Evolutionary conservation across 2,329 filamentous ascomycete genomes (phyloP), one percentile per base, ranked within the genome.

Genomic region (Calonectria pteridis): DNA sequence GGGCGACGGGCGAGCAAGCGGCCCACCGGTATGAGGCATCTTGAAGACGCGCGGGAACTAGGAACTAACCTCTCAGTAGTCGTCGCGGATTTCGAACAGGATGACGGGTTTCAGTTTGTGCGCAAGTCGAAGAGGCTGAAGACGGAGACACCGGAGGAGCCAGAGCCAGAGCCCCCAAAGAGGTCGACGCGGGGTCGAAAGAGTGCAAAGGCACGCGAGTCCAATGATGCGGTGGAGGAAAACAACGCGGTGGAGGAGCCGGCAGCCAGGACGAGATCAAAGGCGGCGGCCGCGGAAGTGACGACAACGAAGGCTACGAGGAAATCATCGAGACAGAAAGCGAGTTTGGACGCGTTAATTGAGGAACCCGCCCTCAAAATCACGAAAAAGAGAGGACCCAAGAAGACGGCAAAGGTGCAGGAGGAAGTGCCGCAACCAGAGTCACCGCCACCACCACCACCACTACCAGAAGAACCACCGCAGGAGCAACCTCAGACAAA

Each of bases 51-150:
- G 49, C 66, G 55, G 70, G 35, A 55, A 67, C 51, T 26, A 75
- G 58, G 67, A 71, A 72, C 78, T 81, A 72, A 81, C 72, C 28
- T 43, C 35, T 62, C 35, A 53, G 40, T 75, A 86, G 86, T 85
- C 75, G 81, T 81, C 74, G 79, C 81, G 55, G 83, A 85, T 66
- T 93, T 94, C 79, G 94, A 96, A 83, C 90, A 94, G 80, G 92
- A 94, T 86, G 94, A 94, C 79, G 94, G 94, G 75, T 96, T 96
- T 79, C 88, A 91, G 72, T 96, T 95, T 82, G 91, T 92, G 76
- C 91, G 94, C 77, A 92, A 89, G 75, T 87, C 92, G 14, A 94
- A 94, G 81, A 86, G 90, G 80, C 88, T 88, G 74, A 95, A 93
- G 85, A 89, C 90, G 53, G 88, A 88, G 72, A 86, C 89, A 71